Conservation (phyloP, 176 grass and related monocot genomes). For the Neostapfia colusana region DNA sequence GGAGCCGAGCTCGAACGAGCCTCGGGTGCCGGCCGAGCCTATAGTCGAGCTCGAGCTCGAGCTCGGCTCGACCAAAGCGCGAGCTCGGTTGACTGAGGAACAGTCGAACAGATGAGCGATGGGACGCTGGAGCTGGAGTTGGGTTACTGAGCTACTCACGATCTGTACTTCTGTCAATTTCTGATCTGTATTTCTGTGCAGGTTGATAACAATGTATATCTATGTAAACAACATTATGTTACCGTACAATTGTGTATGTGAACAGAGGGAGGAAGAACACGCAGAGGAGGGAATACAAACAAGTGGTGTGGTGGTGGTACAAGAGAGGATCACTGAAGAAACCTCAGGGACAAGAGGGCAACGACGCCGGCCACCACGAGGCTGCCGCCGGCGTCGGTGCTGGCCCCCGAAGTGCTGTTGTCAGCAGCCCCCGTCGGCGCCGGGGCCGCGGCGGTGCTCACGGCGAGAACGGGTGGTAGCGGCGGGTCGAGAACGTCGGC, state of each 20-base stretch:
- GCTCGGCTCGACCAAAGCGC: too few species aligned
- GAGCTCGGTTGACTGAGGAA: too few species aligned
- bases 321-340: slow-evolving; percentile 39
- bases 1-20: background rate
- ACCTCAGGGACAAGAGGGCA: slow-evolving; percentile 33
- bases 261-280: slow-evolving; percentile 6
- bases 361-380: slow-evolving; percentile 22
- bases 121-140: too few species aligned
- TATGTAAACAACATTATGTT: slow-evolving; percentile 49
- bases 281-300: background rate
- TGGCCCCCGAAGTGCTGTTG: slow-evolving; percentile 9
- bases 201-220: slow-evolving; percentile 38
- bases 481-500: slow-evolving; percentile 69
- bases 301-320: slow-evolving; percentile 13
- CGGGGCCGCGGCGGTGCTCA: slow-evolving; percentile 26
- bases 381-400: slow-evolving; percentile 8
- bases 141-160: background rate
- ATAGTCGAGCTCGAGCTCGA: too few species aligned
- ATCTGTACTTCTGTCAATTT: background rate
- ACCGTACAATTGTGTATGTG: slow-evolving; percentile 39
- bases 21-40: background rate
- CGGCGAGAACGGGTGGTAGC: slow-evolving; percentile 59
- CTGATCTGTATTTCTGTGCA: slow-evolving; percentile 46
- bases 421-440: slow-evolving; percentile 11
- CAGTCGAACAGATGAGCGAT: too few species aligned